phyloP scores from a whole-genome alignment of 176 grass and related monocot genomes.

The Metroxylon sagu region DNA sequence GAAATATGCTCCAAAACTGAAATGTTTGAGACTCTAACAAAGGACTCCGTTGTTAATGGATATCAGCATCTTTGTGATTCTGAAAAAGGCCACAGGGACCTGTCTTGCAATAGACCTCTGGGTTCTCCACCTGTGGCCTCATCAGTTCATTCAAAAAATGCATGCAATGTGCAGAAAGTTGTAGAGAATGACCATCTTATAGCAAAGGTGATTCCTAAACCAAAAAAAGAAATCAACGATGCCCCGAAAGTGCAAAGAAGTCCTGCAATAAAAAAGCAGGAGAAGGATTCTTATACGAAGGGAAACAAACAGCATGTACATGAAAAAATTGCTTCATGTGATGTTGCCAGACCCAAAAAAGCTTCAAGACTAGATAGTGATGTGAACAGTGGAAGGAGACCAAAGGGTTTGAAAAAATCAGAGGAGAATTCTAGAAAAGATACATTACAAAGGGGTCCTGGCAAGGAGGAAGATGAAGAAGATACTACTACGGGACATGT shows the following conservation, averaged over 20 bases:
- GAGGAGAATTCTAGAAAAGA: constrained; percentile 35
- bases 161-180: constrained; percentile 25
- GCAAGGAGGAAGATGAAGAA: constrained; percentile 10
- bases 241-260: constrained; percentile 37
- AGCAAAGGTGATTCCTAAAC: constrained; percentile 27
- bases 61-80: background rate
- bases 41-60: constrained; percentile 1
- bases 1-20: constrained; percentile 1
- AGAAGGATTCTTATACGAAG: constrained; percentile 34
- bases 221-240: constrained; percentile 19
- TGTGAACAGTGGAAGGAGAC: constrained; percentile 30
- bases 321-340: constrained; percentile 17
- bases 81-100: background rate
- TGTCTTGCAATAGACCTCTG: too few relatives aligned
- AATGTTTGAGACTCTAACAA: background rate
- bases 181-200: constrained; percentile 23
- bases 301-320: constrained; percentile 23
- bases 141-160: constrained; percentile 7
- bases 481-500: constrained; percentile 27
- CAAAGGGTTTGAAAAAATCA: constrained; percentile 31
- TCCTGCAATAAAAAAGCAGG: constrained; percentile 25
- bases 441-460: constrained; percentile 30
- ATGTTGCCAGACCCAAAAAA: constrained; percentile 21
- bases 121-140: too few relatives aligned
- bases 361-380: constrained; percentile 6